Conservation (phyloP, 495 filamentous ascomycete species). For the Neurospora cerealis region DNA sequence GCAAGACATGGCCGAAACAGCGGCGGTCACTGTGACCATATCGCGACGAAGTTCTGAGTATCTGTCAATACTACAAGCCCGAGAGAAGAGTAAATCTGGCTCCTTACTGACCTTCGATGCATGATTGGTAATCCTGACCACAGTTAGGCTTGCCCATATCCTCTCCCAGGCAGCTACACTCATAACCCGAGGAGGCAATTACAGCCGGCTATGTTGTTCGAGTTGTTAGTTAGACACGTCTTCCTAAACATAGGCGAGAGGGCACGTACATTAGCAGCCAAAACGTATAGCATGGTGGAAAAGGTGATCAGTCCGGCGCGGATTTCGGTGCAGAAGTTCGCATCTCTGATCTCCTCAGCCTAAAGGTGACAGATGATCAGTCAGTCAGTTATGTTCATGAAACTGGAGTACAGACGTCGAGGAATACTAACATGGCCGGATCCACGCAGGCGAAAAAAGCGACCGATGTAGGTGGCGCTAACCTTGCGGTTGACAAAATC, state of each 20-base stretch:
- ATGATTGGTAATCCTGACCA: constrained; percentile 17
- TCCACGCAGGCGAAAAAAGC: constrained; percentile 61
- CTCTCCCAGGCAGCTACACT: constrained; percentile 1
- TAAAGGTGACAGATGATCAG: constrained; percentile 20
- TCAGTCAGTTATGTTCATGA: not conserved
- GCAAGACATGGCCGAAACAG: constrained; percentile 48
- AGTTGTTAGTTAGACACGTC: not conserved
- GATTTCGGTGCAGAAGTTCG: constrained; percentile 65
- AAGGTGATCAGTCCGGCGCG: constrained; percentile 77
- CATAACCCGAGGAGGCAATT: constrained; percentile 55
- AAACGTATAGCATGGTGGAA: constrained; percentile 78
- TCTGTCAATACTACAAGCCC: not conserved
- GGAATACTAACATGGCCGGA: constrained; percentile 51
- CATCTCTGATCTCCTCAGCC: constrained; percentile 45
- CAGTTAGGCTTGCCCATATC: constrained; percentile 5
- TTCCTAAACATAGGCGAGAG: constrained; percentile 29
- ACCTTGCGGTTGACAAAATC: constrained; percentile 12
- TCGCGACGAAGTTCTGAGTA: constrained; percentile 55
- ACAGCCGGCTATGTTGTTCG: constrained; percentile 39
- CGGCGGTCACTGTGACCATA: constrained; percentile 68
- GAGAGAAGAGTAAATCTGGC: not conserved
- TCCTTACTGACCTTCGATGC: not conserved
- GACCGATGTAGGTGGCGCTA: constrained; percentile 46
- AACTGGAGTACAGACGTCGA: not conserved
- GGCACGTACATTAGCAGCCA: constrained; percentile 43